Evolutionary conservation across 2,329 filamentous ascomycete species (phyloP), one percentile per base, ranked within the genome.

Genomic region (Reticulascus tulasneorum): DNA sequence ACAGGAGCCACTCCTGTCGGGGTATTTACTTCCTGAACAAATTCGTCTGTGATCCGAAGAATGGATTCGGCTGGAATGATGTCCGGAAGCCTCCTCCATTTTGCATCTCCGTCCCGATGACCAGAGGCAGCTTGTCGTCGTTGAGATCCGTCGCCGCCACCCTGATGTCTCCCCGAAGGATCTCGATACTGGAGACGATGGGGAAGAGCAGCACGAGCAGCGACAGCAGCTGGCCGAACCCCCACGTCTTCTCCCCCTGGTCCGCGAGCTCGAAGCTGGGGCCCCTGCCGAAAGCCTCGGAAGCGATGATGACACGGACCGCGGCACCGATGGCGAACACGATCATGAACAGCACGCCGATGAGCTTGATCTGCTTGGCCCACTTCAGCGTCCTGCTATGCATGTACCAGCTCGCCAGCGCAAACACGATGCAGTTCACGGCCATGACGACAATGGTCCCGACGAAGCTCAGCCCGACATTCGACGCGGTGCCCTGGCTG

Each of bases 361-460:
- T 59, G 3, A 70, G 55, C 56, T 76, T 78, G 10, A 79, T 62
- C 3, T 53, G 50, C 45, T 69, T 74, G 51, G 79, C 71, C 59
- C 75, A 81, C 19, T 59, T 61, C 41, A 75, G 71, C 13, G 58
- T 52, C 13, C 71, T 67, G 42, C 64, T 69, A 50, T 84, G 79
- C 23, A 84, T 60, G 49, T 83, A 84, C 76, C 76, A 83, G 0
- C 77, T 79, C 1, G 74, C 72, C 1, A 81, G 56, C 2, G 57
- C 59, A 47, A 84, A 84, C 16, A 83, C 67, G 23, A 78, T 48
- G 23, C 62, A 64, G 48, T 83, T 80, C 5, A 69, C 73, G 0
- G 63, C 73, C 26, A 84, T 77, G 24, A 81, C 75, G 6, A 68
- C 70, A 20, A 82, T 74, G 3, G 80, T 84, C 3, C 76, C 79